These are phyloP conservation scores for Backusella psychrophila DNA, from an alignment of 192 early-diverging fungal genomes.

Conservation along the genomic window DNA sequence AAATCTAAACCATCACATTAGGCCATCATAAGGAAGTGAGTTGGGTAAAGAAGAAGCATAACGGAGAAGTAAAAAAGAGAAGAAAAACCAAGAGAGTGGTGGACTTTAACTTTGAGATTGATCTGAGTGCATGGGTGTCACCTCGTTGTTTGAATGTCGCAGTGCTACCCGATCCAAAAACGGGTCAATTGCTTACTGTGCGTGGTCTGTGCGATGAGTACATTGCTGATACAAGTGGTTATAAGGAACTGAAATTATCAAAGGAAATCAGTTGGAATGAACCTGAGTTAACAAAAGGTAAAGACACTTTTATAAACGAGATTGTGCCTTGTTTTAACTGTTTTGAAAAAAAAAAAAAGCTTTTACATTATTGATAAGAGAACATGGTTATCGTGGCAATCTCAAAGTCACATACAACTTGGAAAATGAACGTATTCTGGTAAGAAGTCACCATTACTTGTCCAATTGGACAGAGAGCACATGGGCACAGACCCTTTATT, in stretches of 20 bases:
- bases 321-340: too few relatives aligned
- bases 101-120: constrained; percentile 36
- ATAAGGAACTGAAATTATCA: constrained; percentile 44
- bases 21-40: constrained; percentile 34
- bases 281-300: constrained; percentile 32
- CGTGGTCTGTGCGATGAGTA: constrained; percentile 37
- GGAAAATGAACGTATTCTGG: constrained; percentile 29
- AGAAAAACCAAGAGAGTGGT: constrained; percentile 22
- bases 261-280: constrained; percentile 47
- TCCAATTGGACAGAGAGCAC: constrained; percentile 22
- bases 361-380: constrained; percentile 34
- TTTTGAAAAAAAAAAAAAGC: neutral
- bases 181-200: constrained; percentile 17
- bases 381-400: constrained; percentile 31
- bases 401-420: constrained; percentile 35
- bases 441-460: constrained; percentile 26
- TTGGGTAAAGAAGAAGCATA: constrained; percentile 3
- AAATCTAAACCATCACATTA: neutral
- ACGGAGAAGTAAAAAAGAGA: constrained; percentile 22
- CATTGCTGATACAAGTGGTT: constrained; percentile 15
- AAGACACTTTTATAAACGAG: neutral
- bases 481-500: constrained; percentile 25
- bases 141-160: constrained; percentile 27
- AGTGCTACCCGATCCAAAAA: constrained; percentile 31
- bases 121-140: constrained; percentile 30